phyloP scores from a whole-genome alignment of 805 yeast species.

The Candida oleophila region DNA sequence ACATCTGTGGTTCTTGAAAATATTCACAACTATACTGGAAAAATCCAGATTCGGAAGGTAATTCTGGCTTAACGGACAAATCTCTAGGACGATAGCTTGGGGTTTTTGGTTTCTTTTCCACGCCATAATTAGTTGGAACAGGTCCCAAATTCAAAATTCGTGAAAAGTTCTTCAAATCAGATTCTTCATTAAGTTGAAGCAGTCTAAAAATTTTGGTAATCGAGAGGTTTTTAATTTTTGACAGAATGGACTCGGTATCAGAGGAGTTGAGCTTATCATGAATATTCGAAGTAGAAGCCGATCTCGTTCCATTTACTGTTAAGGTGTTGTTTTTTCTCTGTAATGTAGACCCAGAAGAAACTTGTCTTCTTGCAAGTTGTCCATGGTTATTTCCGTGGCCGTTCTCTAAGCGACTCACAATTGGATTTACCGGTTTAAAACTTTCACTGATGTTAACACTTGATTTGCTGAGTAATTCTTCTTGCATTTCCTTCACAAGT shows the following conservation, averaged over 20 bases:
- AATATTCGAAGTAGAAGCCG: constrained; percentile 24
- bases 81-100: constrained; percentile 50
- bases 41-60: constrained; percentile 62
- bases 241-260: constrained; percentile 31
- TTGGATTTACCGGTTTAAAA: constrained; percentile 41
- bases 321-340: constrained; percentile 23
- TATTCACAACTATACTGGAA: constrained; percentile 82
- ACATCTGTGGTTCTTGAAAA: constrained; percentile 95
- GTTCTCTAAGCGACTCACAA: constrained; percentile 28
- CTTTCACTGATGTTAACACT: constrained; percentile 37
- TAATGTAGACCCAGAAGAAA: constrained; percentile 20
- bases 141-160: constrained; percentile 37
- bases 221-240: constrained; percentile 32
- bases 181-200: constrained; percentile 41
- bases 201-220: constrained; percentile 35
- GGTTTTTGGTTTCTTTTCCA: constrained; percentile 54
- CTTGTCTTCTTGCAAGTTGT: constrained; percentile 17
- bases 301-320: constrained; percentile 28
- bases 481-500: constrained; percentile 65
- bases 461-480: constrained; percentile 53
- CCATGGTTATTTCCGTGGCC: constrained; percentile 4
- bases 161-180: constrained; percentile 35
- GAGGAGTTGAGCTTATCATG: constrained; percentile 16
- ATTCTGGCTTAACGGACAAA: constrained; percentile 32
- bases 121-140: constrained; percentile 33